Evolutionary conservation across 805 yeast genomes (phyloP), one percentile per base, ranked within the genome.

Genomic region (Kodamaea jinghongensis): DNA sequence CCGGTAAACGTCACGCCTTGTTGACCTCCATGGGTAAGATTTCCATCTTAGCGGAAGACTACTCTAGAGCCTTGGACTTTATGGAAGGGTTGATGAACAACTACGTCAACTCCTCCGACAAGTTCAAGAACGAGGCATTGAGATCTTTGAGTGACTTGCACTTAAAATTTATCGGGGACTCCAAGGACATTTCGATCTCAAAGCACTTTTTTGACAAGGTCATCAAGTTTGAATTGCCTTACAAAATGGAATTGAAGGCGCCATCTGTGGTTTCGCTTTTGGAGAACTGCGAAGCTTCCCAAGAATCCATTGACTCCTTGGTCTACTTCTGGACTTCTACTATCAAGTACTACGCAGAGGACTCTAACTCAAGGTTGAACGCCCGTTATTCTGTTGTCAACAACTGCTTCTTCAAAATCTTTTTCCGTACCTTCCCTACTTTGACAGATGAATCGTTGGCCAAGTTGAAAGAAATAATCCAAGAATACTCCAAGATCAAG

Each of bases 141-240:
- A 37, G 31, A 20, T 74, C 81, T 23, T 66, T 84, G 60, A 75
- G 83, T 25, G 86, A 83, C 61, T 81, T 86, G 34, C 95, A 86
- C 65, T 70, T 85, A 45, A 72, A 83, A 3, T 86, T 86, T 51
- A 82, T 86, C 55, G 93, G 95, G 32, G 79, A 77, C 48, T 83
- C 88, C 59, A 78, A 76, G 54, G 89, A 86, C 55, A 70, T 84
- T 40, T 69, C 68, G 30, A 81, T 86, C 33, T 86, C 95, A 4
- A 78, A 77, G 54, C 75, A 79, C 29, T 86, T 86, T 52, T 86
- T 83, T 58, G 81, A 79, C 50, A 84, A 82, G 58, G 91, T 87
- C 3, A 68, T 85, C 36, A 70, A 74, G 45, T 75, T 72, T 49
- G 80, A 79, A 46, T 79, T 84, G 73, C 95, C 95, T 12, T 86